Conservation (phyloP, 768 basidiomycete genomes). For the Boletus speciosus region DNA sequence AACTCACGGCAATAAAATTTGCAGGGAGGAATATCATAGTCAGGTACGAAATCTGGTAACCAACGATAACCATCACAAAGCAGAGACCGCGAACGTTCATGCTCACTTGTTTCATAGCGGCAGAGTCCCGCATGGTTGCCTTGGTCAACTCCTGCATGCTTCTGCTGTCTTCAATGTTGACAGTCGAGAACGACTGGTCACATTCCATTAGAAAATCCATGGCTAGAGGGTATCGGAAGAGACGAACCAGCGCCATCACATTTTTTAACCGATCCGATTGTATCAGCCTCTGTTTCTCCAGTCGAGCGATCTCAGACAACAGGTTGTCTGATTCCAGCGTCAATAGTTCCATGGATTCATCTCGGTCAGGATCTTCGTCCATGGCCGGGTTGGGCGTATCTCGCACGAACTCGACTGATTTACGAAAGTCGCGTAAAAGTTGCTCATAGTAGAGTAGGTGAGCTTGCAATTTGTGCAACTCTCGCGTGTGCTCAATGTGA, state of each 20-base stretch:
- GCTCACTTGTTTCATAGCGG: slow-evolving; percentile 34
- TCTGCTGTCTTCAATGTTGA: slow-evolving; percentile 57
- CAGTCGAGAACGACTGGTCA: slow-evolving; percentile 53
- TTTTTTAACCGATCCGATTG: slow-evolving; percentile 31
- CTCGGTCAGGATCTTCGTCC: slow-evolving; percentile 20
- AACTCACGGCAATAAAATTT: slow-evolving; percentile 37
- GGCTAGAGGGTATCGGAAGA: background rate
- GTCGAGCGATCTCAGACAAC: slow-evolving; percentile 44
- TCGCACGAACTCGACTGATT: slow-evolving; percentile 47
- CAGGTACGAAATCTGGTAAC: slow-evolving; percentile 48
- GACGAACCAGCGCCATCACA: slow-evolving; percentile 30
- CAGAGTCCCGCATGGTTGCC: slow-evolving; percentile 41
- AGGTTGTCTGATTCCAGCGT: slow-evolving; percentile 19
- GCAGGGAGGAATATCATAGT: slow-evolving; percentile 63
- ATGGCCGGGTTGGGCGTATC: slow-evolving; percentile 50
- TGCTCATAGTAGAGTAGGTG: slow-evolving; percentile 54
- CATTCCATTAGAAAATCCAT: background rate
- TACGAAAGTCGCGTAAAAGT: slow-evolving; percentile 52
- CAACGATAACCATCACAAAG: background rate
- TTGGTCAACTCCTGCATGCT: slow-evolving; percentile 51
- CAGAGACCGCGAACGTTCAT: no score
- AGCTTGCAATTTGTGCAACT: slow-evolving; percentile 55
- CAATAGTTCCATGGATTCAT: slow-evolving; percentile 11
- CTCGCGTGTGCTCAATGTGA: slow-evolving; percentile 43
- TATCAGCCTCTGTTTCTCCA: slow-evolving; percentile 26